phyloP scores from a whole-genome alignment of 345 rosid genomes.

The Pugionium dolabratum region DNA sequence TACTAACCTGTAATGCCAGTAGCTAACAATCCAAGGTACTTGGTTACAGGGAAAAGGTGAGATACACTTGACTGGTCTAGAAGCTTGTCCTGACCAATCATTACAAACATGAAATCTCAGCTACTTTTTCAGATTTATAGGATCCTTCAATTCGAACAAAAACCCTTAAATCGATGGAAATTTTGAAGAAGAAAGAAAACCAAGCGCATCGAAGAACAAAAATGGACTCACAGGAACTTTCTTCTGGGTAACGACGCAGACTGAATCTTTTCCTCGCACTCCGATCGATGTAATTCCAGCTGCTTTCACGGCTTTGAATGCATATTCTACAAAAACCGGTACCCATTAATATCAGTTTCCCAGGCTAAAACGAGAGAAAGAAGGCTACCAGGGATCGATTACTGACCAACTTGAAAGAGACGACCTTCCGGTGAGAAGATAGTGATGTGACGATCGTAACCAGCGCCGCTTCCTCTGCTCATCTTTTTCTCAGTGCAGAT shows the following conservation, averaged over 20 bases:
- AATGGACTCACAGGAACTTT: conserved; percentile 95
- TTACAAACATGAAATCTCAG: not conserved
- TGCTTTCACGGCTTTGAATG: no score
- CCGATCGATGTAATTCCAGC: conserved; percentile 98
- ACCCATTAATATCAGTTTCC: not conserved
- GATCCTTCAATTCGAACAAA: no score
- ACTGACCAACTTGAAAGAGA: conserved; percentile 84
- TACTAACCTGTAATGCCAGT: conserved; percentile 86
- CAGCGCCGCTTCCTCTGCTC: conserved; percentile 90
- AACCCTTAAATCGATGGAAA: no score
- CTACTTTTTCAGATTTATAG: no score
- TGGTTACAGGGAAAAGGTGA: conserved; percentile 88
- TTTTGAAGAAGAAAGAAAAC: not conserved
- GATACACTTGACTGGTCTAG: conserved; percentile 93
- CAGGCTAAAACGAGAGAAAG: not conserved
- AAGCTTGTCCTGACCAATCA: conserved; percentile 41
- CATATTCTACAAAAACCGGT: conserved; percentile 62
- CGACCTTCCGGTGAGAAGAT: conserved; percentile 92
- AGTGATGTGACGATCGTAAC: conserved; percentile 88
- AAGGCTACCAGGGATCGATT: not conserved
- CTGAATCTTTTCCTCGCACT: conserved; percentile 92
- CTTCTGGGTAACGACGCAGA: conserved; percentile 97
- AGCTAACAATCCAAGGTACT: conserved; percentile 87
- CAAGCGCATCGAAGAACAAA: not conserved
- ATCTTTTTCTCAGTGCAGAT: conserved; percentile 32